These are phyloP conservation scores for Cutaneotrichosporon cavernicola DNA, from an alignment of 1,284 basidiomycete genomes.

Conservation along the genomic window DNA sequence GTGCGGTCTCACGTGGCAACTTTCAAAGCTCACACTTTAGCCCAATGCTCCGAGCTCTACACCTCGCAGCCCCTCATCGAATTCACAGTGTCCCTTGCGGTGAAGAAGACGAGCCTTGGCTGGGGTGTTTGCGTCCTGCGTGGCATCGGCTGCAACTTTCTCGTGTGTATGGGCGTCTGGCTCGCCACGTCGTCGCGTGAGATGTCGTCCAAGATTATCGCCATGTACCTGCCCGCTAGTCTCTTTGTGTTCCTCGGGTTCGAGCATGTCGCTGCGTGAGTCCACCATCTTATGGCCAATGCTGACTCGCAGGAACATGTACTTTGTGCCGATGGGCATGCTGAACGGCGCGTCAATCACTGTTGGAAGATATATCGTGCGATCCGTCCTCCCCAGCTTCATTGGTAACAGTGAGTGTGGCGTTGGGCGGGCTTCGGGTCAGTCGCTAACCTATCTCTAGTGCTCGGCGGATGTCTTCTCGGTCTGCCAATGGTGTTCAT, in stretches of 20 bases:
- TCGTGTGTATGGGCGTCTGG: slow-evolving; percentile 50
- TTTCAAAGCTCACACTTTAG: neutral
- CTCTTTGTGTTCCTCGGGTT: slow-evolving; percentile 48
- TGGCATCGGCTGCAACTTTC: slow-evolving; percentile 51
- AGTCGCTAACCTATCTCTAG: neutral
- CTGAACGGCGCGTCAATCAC: slow-evolving; percentile 35
- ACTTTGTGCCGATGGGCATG: slow-evolving; percentile 46
- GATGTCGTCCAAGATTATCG: slow-evolving; percentile 43
- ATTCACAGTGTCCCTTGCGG: slow-evolving; percentile 24
- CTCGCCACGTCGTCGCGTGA: slow-evolving; percentile 43
- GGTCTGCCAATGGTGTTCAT: slow-evolving; percentile 20
- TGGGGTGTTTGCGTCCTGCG: slow-evolving; percentile 41
- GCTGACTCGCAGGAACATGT: slow-evolving; percentile 34
- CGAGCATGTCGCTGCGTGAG: slow-evolving; percentile 42
- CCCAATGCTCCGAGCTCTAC: slow-evolving; percentile 31
- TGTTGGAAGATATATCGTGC: slow-evolving; percentile 27
- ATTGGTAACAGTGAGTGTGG: slow-evolving; percentile 32
- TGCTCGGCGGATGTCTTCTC: slow-evolving; percentile 25
- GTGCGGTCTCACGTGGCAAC: too few relatives aligned
- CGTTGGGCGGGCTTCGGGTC: slow-evolving; percentile 5
- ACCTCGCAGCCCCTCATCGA: slow-evolving; percentile 23
- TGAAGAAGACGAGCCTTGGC: slow-evolving; percentile 29
- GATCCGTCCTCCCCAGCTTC: slow-evolving; percentile 30
- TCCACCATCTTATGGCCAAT: too few relatives aligned
- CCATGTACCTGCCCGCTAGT: slow-evolving; percentile 47